Evolutionary conservation across 1,284 basidiomycete species (phyloP), one percentile per base, ranked within the genome.

Genomic region (Anthracocystis panici-leucophaei): DNA sequence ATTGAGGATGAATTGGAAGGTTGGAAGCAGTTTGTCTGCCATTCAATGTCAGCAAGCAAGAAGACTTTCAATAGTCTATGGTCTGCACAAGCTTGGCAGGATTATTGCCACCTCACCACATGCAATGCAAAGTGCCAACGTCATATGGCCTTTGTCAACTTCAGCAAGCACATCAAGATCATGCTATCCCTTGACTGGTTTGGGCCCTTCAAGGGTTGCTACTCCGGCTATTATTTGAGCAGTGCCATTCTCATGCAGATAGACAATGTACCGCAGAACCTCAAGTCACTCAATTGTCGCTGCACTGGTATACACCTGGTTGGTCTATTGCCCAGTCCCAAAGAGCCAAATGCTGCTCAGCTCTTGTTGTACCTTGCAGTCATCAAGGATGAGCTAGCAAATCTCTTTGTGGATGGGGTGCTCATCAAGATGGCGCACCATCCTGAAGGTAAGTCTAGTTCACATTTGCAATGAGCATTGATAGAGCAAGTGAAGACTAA

Each of bases 171-270:
- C n/a, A n/a, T 60, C 58, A 60, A 60, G 58, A 23, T 60, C 50
- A 60, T 50, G 23, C 50, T 60, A 18, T 60, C 29, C 7, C 41
- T 60, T 7, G 50, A 60, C 38, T 60, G 58, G 58, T 60, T 60
- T 21, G 29, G 49, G 3, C 31, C 41, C 14, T 29, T 29, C 58
- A 51, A 60, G 27, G 58, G 58, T 1, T 11, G 23, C 5, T 53
- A 29, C 25, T 20, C 11, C 8, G 29, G 35, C 1, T 52, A 29
- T 27, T 50, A 60, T 40, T 52, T 50, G 20, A 60, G 20, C 12
- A 41, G 58, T n/a, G 35, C 41, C 4, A 16, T 60, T 5, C 40
- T 60, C 12, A 29, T 60, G 20, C 23, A 50, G 16, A 52, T 60
- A 4, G 58, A 60, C 29, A 60, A 60, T 41, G 9, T 60, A 8